Base-by-base conservation (phyloP, 2,329 filamentous ascomycete genomes). In the Pseudopithomyces chartarum region DNA sequence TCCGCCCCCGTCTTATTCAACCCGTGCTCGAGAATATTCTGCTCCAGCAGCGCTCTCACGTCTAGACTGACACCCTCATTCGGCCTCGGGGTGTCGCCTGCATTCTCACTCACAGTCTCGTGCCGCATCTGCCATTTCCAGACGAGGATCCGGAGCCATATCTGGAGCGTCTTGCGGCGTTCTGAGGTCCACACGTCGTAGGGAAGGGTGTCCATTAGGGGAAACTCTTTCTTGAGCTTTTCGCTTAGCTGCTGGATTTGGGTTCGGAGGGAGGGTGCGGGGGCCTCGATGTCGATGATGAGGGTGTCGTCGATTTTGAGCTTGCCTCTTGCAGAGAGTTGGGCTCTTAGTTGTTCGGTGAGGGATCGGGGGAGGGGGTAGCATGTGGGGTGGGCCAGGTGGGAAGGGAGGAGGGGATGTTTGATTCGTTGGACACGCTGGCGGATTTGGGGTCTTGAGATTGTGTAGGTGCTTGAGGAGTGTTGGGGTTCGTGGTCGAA, bases 131-230 rank as follows among this genome's bases (percentile, higher is more conserved):
- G 54, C 62, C 66, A 74, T 42, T 67, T 61, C 6, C 40, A 55
- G 0, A 63, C 43, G 0, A 74, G 40, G 12, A 73, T 66, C 48
- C 63, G 70, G 0, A 73, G 57, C 67, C 69, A 74, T 1, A 60
- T 68, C 39, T 64, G 61, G n/a, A 73, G 32, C 0, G 62, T 63
- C 8, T 57, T 50, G 15, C 56, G 56, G 26, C 68, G 64, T 10
- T 58, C 62, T 3, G 59, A 62, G 1, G 46, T 62, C 65, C 62
- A 70, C 6, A 71, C 61, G 5, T 66, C 58, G 47, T 64, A 68
- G 0, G 71, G 71, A 0, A 73, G 58, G 2, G 47, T 56, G 26
- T 71, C 66, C 46, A 73, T 64, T 2, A 62, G 58, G 1, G 70
- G 70, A 34, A 66, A 70, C 2, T 63, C 59, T 3, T 46, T 57